phyloP scores from a whole-genome alignment of 805 yeast species.

The Starmerella potacharoeniae region DNA sequence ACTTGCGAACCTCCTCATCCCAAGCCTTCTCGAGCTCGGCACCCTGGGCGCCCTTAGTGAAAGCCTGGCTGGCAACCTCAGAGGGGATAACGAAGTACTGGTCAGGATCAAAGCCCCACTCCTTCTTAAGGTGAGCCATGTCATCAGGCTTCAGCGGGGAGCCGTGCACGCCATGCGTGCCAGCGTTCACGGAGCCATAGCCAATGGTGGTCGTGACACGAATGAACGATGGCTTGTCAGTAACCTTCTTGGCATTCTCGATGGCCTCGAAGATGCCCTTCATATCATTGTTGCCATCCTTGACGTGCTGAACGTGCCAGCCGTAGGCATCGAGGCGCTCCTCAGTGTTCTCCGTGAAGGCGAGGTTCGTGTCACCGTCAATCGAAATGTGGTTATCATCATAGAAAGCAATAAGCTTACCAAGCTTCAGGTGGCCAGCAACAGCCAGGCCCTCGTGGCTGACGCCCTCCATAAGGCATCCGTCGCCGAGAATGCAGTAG shows the following conservation, averaged over 20 bases:
- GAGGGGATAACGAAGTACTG: slow-evolving; percentile 67
- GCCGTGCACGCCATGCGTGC: slow-evolving; percentile 92
- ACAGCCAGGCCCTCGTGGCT: slow-evolving; percentile 86
- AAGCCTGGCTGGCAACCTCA: slow-evolving; percentile 67
- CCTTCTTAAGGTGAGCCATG: slow-evolving; percentile 69
- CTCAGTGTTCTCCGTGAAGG: slow-evolving; percentile 87
- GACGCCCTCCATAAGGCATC: slow-evolving; percentile 97
- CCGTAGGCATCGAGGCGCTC: slow-evolving; percentile 84
- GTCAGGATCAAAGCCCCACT: slow-evolving; percentile 80
- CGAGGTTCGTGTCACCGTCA: slow-evolving; percentile 80
- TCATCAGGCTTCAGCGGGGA: slow-evolving; percentile 92
- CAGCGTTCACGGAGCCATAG: slow-evolving; percentile 74
- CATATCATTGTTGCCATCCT: slow-evolving; percentile 71
- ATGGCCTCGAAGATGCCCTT: slow-evolving; percentile 62
- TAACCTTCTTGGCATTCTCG: slow-evolving; percentile 64
- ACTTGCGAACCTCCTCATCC: slow-evolving; percentile 51
- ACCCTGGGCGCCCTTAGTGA: slow-evolving; percentile 46
- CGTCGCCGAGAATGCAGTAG: slow-evolving; percentile 84
- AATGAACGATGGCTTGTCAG: slow-evolving; percentile 80
- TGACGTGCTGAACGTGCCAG: slow-evolving; percentile 74
- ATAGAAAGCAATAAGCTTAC: slow-evolving; percentile 87
- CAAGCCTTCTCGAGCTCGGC: slow-evolving; percentile 62
- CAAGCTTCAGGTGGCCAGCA: slow-evolving; percentile 92
- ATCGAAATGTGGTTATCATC: slow-evolving; percentile 95
- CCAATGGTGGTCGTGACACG: slow-evolving; percentile 88